phyloP scores from a whole-genome alignment of 2,329 filamentous ascomycete genomes.

The Acephala macrosclerotiorum region DNA sequence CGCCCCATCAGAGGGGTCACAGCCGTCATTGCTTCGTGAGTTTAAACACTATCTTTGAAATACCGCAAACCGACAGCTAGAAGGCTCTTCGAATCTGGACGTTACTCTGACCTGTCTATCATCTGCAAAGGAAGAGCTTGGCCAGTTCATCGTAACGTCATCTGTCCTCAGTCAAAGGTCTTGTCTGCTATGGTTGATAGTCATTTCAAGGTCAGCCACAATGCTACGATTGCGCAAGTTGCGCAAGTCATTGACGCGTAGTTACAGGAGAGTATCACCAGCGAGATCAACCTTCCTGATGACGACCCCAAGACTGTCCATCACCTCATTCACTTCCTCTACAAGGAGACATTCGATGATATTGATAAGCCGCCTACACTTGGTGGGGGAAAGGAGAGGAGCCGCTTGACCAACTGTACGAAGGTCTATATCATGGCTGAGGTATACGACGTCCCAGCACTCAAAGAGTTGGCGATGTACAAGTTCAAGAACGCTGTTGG shows the following conservation, averaged over 20 bases:
- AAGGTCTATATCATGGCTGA: constrained; percentile 34
- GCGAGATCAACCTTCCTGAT: constrained; percentile 62
- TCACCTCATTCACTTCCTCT: constrained; percentile 81
- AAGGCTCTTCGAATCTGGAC: background rate
- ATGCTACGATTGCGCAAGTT: background rate
- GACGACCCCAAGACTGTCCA: constrained; percentile 75
- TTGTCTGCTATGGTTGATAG: background rate
- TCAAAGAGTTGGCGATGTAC: constrained; percentile 27
- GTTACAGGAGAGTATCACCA: background rate
- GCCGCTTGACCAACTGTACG: constrained; percentile 21
- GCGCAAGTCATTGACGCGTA: too few species aligned
- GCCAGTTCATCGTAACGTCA: background rate
- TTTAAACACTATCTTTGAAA: background rate
- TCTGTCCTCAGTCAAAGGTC: background rate
- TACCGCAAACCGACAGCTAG: background rate
- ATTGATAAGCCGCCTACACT: too few species aligned
- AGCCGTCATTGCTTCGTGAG: background rate
- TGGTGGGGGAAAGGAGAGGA: too few species aligned
- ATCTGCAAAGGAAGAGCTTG: background rate
- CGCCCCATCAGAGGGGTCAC: background rate
- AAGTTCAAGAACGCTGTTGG: constrained; percentile 22
- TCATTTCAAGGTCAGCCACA: background rate
- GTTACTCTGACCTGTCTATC: background rate
- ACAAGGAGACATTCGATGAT: constrained; percentile 46
- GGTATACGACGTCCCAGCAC: constrained; percentile 30